Conservation (phyloP, 768 basidiomycete species). For the Hygrocybe punicea region DNA sequence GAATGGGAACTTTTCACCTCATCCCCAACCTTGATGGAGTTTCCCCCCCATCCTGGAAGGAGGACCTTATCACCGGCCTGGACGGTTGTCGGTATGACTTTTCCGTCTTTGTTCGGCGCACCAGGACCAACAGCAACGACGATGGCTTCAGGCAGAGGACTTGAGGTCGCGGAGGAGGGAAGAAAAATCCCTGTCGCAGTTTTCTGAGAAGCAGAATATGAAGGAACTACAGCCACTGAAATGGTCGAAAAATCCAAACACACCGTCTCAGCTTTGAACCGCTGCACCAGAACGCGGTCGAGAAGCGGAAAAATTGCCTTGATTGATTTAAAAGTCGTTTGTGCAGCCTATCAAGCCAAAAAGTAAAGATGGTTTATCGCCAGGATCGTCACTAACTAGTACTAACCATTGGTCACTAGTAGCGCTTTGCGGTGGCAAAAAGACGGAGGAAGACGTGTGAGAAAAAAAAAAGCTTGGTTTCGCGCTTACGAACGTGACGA, state of each 20-base stretch:
- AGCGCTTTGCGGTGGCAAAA: too few species aligned
- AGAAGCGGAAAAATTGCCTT: slow-evolving; percentile 84
- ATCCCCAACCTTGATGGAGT: slow-evolving; percentile 92
- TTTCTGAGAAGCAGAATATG: slow-evolving; percentile 57
- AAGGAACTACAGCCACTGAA: neutral
- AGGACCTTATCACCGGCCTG: slow-evolving; percentile 90
- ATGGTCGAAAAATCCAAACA: too few species aligned
- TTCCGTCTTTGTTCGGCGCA: slow-evolving; percentile 83
- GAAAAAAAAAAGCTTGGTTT: too few species aligned
- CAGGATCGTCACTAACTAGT: too few species aligned
- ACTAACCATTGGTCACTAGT: too few species aligned
- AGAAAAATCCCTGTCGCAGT: slow-evolving; percentile 96
- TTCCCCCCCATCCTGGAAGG: slow-evolving; percentile 95
- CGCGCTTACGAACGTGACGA: too few species aligned
- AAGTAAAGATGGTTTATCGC: too few species aligned
- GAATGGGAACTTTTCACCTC: slow-evolving; percentile 57
- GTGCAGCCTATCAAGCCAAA: slow-evolving; percentile 54
- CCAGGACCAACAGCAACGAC: slow-evolving; percentile 96
- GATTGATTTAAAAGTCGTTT: slow-evolving; percentile 95
- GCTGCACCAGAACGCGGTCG: slow-evolving; percentile 95
- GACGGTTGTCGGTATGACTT: slow-evolving; percentile 68
- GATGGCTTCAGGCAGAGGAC: slow-evolving; percentile 92
- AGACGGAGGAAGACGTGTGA: too few species aligned
- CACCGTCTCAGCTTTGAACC: slow-evolving; percentile 95
- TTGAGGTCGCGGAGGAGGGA: slow-evolving; percentile 81